Percentiles rank a stretch among this genome's conserved stretches.
These are phyloP conservation scores for Gypsophila paniculata DNA, from an alignment of 179 eudicot genomes.

Conservation along the genomic window DNA sequence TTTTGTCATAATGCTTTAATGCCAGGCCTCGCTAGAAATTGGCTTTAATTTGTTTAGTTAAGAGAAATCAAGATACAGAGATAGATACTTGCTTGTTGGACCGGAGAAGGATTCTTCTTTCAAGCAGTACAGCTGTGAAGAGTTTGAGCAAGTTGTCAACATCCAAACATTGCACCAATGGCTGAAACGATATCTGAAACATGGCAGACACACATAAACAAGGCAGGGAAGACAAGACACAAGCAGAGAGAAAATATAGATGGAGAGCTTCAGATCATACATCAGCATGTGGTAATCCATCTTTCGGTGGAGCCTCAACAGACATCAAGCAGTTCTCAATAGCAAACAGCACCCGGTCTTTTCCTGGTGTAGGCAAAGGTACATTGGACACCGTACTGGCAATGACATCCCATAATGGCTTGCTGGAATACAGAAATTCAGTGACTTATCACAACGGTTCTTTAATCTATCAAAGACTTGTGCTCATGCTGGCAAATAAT, in stretches of 20 bases:
- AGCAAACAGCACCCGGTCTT: conserved; percentile 77
- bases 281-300: conserved; percentile 95
- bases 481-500: conserved; percentile 18
- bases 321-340: conserved; percentile 82
- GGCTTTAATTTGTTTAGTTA: neutral
- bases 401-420: conserved; percentile 88
- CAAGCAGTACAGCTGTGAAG: conserved; percentile 86
- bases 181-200: conserved; percentile 84
- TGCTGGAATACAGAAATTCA: conserved; percentile 53
- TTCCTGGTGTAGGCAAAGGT: conserved; percentile 90
- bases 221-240: conserved; percentile 8
- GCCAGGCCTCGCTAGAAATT: neutral
- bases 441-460: conserved; percentile 8
- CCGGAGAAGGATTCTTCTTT: conserved; percentile 76
- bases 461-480: conserved; percentile 19
- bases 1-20: neutral
- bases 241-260: conserved; percentile 14
- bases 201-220: neutral
- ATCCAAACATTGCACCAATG: conserved; percentile 93
- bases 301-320: conserved; percentile 82
- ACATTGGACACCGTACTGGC: conserved; percentile 62
- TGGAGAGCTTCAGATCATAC: conserved; percentile 36
- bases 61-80: neutral
- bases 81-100: conserved; percentile 68
- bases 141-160: conserved; percentile 83